Conservation (phyloP, 441 rosid species). For the Syzygium syzygioides region DNA sequence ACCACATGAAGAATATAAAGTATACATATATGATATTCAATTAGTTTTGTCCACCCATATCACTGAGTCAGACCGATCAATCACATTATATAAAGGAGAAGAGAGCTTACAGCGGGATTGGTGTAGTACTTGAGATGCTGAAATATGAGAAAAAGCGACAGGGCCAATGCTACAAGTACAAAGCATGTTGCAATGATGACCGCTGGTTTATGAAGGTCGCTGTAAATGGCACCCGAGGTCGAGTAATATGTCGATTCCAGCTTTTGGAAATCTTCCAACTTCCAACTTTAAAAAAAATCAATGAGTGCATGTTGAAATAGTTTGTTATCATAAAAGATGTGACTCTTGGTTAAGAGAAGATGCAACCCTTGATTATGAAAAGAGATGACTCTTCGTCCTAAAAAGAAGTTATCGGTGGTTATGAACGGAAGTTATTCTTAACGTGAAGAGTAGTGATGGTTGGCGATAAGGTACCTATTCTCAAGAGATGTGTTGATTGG, state of each 20-base stretch:
- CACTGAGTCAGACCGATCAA: not conserved
- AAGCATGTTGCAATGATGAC: constrained; percentile 57
- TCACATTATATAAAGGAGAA: not conserved
- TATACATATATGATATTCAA: not conserved
- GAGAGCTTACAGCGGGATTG: constrained; percentile 54
- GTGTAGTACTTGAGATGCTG: constrained; percentile 85
- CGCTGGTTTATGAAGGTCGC: constrained; percentile 51
- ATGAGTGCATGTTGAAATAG: not conserved
- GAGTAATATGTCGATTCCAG: constrained; percentile 4
- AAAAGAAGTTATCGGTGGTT: no score
- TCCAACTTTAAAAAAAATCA: not conserved
- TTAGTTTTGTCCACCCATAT: not conserved
- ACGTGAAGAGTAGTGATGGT: no score
- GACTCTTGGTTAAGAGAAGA: no score
- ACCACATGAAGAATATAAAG: not conserved
- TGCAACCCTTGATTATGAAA: no score
- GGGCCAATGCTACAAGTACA: constrained; percentile 44
- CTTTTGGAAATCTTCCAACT: not conserved
- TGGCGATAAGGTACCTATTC: no score
- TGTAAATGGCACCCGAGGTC: constrained; percentile 20
- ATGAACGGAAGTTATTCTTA: no score
- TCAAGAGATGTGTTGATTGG: no score
- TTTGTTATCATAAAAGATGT: no score
- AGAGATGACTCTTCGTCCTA: no score
- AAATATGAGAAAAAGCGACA: constrained; percentile 47